Conservation (phyloP, 495 filamentous ascomycete species). For the Physcia stellaris region DNA sequence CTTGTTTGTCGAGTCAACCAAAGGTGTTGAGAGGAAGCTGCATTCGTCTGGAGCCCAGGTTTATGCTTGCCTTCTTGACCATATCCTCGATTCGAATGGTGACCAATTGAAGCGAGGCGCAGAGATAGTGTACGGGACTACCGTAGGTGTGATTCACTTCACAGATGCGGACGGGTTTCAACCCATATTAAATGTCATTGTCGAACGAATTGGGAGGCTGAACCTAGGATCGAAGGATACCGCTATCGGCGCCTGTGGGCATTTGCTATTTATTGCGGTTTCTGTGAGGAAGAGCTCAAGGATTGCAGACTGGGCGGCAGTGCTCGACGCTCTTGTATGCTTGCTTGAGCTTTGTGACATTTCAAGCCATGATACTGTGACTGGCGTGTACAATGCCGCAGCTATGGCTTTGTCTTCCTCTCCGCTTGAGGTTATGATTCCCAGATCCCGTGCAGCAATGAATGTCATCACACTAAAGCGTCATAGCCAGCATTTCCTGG, state of each 20-base stretch:
- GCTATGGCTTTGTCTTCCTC: slow-evolving; percentile 60
- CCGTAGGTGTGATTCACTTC: slow-evolving; percentile 72
- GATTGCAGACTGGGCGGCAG: slow-evolving; percentile 54
- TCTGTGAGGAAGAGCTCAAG: slow-evolving; percentile 67
- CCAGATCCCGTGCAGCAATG: slow-evolving; percentile 47
- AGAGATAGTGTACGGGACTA: slow-evolving; percentile 47
- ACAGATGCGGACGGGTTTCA: slow-evolving; percentile 50
- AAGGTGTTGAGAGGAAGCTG: slow-evolving; percentile 62
- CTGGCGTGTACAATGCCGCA: slow-evolving; percentile 44
- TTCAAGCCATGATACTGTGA: slow-evolving; percentile 31
- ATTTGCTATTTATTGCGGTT: slow-evolving; percentile 51
- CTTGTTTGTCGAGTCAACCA: slow-evolving; percentile 78
- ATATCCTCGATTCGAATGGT: slow-evolving; percentile 32
- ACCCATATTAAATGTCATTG: slow-evolving; percentile 44
- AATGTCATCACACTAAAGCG: slow-evolving; percentile 46
- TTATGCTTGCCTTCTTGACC: slow-evolving; percentile 44
- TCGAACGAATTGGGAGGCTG: slow-evolving; percentile 30
- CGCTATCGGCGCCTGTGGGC: slow-evolving; percentile 37
- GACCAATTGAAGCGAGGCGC: slow-evolving; percentile 30
- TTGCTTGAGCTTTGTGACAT: slow-evolving; percentile 34
- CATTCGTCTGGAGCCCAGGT: slow-evolving; percentile 71
- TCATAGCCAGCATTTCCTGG: slow-evolving; percentile 56
- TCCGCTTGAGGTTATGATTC: slow-evolving; percentile 68
- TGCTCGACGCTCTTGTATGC: slow-evolving; percentile 43
- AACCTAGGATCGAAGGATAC: slow-evolving; percentile 16